Evolutionary conservation across 495 filamentous ascomycete species (phyloP).

Genomic region (Xylaria telfairii): DNA sequence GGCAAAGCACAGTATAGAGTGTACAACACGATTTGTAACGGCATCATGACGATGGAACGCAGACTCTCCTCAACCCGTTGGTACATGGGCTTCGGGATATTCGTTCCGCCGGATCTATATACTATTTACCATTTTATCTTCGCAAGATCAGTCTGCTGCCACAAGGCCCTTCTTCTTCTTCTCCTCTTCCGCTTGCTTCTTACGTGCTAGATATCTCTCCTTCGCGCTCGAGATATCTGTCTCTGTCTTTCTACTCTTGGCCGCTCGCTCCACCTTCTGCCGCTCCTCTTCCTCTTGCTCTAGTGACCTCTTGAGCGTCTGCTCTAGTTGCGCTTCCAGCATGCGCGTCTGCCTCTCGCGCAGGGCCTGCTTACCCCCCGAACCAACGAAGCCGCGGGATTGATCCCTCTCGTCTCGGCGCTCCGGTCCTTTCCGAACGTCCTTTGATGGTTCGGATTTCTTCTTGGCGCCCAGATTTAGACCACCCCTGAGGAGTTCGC

Average conservation of each 20-base stretch:
- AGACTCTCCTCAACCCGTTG: neutral
- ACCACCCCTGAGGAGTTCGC: slow-evolving; percentile 85
- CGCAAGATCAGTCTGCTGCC: slow-evolving; percentile 31
- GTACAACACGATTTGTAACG: slow-evolving; percentile 33
- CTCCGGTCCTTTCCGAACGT: slow-evolving; percentile 40
- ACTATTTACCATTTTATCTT: slow-evolving; percentile 11
- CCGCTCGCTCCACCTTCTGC: slow-evolving; percentile 71
- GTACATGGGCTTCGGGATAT: neutral
- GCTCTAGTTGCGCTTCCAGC: slow-evolving; percentile 82
- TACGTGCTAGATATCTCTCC: slow-evolving; percentile 86
- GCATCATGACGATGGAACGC: slow-evolving; percentile 21
- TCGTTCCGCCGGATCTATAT: slow-evolving; percentile 25
- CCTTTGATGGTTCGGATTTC: slow-evolving; percentile 45
- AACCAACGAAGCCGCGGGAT: slow-evolving; percentile 55
- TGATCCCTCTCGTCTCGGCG: slow-evolving; percentile 42
- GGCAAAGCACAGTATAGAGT: slow-evolving; percentile 22
- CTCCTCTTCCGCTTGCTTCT: slow-evolving; percentile 76
- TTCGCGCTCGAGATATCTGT: slow-evolving; percentile 83
- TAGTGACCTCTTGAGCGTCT: slow-evolving; percentile 70
- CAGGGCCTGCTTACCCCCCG: slow-evolving; percentile 63
- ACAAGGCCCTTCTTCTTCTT: slow-evolving; percentile 58
- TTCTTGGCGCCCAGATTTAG: slow-evolving; percentile 76
- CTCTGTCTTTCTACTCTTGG: slow-evolving; percentile 75
- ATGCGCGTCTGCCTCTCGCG: slow-evolving; percentile 84
- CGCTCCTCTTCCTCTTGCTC: slow-evolving; percentile 77